These are phyloP conservation scores for Backusella mclennaniae DNA, from an alignment of 192 early-diverging fungal species.

Conservation along the genomic window DNA sequence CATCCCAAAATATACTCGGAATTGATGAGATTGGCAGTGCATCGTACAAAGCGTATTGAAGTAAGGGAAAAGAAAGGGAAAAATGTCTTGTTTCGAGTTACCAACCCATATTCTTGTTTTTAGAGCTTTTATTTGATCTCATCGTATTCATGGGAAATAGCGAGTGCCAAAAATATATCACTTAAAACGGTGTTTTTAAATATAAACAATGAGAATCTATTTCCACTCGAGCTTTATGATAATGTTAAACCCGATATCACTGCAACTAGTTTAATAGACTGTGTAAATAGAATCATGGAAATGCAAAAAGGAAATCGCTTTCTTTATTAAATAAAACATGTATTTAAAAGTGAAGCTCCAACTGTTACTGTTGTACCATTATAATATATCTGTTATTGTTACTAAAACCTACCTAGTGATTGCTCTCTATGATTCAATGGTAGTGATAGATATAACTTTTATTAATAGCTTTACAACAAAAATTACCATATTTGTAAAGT, in stretches of 20 bases:
- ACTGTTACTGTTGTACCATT: background rate
- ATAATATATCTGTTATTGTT: too few species aligned
- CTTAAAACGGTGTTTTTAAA: constrained; percentile 28
- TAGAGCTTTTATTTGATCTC: constrained; percentile 36
- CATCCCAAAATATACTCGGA: constrained; percentile 35
- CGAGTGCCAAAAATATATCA: constrained; percentile 25
- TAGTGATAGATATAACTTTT: too few species aligned
- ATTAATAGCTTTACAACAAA: too few species aligned
- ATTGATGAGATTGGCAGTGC: constrained; percentile 25
- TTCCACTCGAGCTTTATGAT: constrained; percentile 17
- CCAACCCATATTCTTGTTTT: background rate
- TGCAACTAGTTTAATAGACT: constrained; percentile 16
- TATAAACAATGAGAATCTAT: constrained; percentile 6
- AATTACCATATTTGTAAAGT: too few species aligned
- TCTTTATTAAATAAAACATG: background rate
- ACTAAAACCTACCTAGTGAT: too few species aligned
- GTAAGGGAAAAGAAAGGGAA: constrained; percentile 7
- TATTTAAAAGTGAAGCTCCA: background rate
- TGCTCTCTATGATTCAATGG: too few species aligned
- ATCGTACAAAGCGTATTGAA: constrained; percentile 30
- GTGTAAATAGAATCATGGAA: constrained; percentile 25
- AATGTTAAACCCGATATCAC: constrained; percentile 19
- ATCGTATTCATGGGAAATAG: constrained; percentile 35
- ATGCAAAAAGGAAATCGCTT: background rate
- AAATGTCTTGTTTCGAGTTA: too few species aligned